Conservation (phyloP, 257 asterid species). For the Knoxia roxburghii region DNA sequence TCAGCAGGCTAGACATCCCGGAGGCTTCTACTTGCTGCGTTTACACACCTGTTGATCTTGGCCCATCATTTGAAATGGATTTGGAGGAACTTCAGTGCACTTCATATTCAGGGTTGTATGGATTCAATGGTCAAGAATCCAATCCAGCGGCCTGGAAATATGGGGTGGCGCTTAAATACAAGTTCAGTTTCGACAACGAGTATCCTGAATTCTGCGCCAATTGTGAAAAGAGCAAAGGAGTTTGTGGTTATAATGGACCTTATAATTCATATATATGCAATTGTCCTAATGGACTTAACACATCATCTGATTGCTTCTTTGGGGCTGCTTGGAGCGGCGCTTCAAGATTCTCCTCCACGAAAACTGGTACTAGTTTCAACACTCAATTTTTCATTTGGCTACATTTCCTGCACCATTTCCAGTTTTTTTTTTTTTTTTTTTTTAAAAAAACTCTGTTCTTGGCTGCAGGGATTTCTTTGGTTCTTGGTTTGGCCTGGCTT, state of each 20-base stretch:
- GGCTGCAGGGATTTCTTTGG: constrained; percentile 39
- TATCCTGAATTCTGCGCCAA: constrained; percentile 57
- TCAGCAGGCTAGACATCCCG: constrained; percentile 48
- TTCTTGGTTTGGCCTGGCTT: constrained; percentile 28
- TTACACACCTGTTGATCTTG: constrained; percentile 80
- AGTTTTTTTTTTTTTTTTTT: not conserved
- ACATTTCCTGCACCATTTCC: too few species aligned
- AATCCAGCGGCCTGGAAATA: constrained; percentile 64
- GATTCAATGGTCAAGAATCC: constrained; percentile 44
- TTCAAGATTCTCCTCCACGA: constrained; percentile 31
- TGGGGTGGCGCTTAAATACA: constrained; percentile 66
- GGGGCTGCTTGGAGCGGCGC: constrained; percentile 47
- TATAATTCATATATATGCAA: constrained; percentile 49
- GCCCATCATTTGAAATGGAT: constrained; percentile 77
- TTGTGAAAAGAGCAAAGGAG: constrained; percentile 81
- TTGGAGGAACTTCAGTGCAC: constrained; percentile 51
- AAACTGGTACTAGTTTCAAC: constrained; percentile 28
- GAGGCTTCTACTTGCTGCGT: constrained; percentile 58
- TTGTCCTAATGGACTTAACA: constrained; percentile 68
- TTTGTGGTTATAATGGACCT: constrained; percentile 52
- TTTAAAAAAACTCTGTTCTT: constrained; percentile 4
- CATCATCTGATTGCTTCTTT: constrained; percentile 51
- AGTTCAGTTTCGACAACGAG: constrained; percentile 64
- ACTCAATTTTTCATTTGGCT: not conserved
- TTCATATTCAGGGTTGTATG: constrained; percentile 63